These are phyloP conservation scores for Setomelanomma holmii DNA, from an alignment of 2,329 filamentous ascomycete genomes.

Conservation along the genomic window DNA sequence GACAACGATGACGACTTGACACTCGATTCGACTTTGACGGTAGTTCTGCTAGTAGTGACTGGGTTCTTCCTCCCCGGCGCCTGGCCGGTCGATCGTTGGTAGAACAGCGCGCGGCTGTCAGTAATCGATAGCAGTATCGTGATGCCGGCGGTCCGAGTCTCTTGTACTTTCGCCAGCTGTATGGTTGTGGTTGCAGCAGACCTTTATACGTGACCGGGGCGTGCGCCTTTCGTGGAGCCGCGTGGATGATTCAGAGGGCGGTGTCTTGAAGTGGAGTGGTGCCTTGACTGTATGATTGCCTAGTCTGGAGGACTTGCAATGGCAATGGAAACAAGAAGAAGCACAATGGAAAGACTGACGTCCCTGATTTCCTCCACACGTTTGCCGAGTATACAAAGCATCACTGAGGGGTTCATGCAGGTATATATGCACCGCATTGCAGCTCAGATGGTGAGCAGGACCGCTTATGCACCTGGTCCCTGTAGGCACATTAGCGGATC, in stretches of 20 bases:
- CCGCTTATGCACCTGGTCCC: slow-evolving; percentile 27
- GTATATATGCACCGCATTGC: slow-evolving; percentile 33
- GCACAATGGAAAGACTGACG: slow-evolving; percentile 20
- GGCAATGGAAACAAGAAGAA: slow-evolving; percentile 20
- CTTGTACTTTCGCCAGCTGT: slow-evolving; percentile 29
- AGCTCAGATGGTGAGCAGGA: slow-evolving; percentile 19
- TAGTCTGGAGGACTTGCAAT: slow-evolving; percentile 15
- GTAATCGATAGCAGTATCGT: slow-evolving; percentile 14
- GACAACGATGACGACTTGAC: slow-evolving; percentile 28
- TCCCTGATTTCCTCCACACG: slow-evolving; percentile 29
- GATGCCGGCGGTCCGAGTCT: slow-evolving; percentile 21
- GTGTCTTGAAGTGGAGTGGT: slow-evolving; percentile 30
- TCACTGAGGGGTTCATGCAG: slow-evolving; percentile 28
- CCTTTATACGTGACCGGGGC: slow-evolving; percentile 43
- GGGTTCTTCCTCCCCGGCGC: slow-evolving; percentile 34
- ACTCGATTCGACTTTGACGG: slow-evolving; percentile 37
- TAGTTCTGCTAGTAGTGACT: slow-evolving; percentile 22
- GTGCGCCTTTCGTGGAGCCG: slow-evolving; percentile 36
- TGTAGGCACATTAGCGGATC: slow-evolving; percentile 43
- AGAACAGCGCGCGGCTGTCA: slow-evolving; percentile 27
- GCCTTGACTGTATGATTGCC: slow-evolving; percentile 37
- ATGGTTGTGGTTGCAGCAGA: slow-evolving; percentile 13
- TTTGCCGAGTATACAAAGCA: slow-evolving; percentile 23
- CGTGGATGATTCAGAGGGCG: slow-evolving; percentile 13
- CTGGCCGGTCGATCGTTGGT: slow-evolving; percentile 38